Evolutionary conservation across 2,329 filamentous ascomycete species (phyloP).

Genomic region (Dactylella cylindrospora): DNA sequence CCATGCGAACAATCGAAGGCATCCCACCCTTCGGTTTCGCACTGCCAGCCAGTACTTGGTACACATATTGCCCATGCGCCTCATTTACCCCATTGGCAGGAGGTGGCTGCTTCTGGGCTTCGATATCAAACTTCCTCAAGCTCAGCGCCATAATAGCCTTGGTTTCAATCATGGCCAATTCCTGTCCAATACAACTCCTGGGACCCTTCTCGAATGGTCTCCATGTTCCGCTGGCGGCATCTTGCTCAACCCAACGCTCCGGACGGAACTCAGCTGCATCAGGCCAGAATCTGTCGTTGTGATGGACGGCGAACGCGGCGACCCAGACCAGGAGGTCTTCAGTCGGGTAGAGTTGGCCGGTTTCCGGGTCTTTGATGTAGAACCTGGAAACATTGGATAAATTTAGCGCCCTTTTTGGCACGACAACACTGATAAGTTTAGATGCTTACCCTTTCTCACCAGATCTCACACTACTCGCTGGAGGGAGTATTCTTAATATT

Average conservation of each 20-base stretch:
- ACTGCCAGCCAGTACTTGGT: conserved; percentile 46
- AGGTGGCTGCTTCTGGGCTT: conserved; percentile 50
- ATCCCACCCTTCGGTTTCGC: conserved; percentile 48
- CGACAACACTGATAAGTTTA: neutral
- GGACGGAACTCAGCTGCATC: conserved; percentile 55
- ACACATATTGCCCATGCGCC: conserved; percentile 44
- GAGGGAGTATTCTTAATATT: conserved; percentile 58
- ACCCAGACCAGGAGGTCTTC: conserved; percentile 55
- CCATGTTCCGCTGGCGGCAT: conserved; percentile 56
- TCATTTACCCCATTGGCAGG: conserved; percentile 45
- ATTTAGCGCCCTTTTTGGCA: neutral
- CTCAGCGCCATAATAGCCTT: conserved; percentile 58
- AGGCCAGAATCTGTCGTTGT: conserved; percentile 54
- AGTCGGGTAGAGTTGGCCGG: conserved; percentile 54
- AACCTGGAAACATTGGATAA: conserved; percentile 47
- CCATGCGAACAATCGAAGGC: conserved; percentile 35
- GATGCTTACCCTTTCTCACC: conserved; percentile 46
- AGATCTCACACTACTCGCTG: conserved; percentile 55
- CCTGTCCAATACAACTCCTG: conserved; percentile 62
- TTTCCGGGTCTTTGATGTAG: conserved; percentile 54
- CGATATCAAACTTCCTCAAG: conserved; percentile 58
- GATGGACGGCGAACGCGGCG: conserved; percentile 52
- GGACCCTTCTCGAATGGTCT: conserved; percentile 61
- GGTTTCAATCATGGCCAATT: conserved; percentile 58
- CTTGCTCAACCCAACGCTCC: conserved; percentile 54